Percentiles rank a stretch among this genome's conserved stretches.
Conservation (phyloP, 192 early-diverging fungal species). For the Spizellomyces punctatus region DNA sequence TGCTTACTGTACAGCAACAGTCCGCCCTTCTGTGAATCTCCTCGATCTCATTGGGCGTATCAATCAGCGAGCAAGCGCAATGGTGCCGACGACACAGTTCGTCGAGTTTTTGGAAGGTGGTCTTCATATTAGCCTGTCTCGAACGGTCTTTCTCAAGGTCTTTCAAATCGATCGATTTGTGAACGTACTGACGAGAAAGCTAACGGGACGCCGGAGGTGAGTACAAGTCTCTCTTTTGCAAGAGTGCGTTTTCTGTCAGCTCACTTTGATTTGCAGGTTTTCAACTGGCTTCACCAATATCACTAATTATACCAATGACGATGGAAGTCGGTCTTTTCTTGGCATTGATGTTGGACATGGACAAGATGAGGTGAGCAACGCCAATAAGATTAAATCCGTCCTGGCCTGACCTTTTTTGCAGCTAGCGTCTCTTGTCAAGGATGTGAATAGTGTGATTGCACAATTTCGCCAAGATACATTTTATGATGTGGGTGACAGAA, state of each 20-base stretch:
- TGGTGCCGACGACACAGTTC: no score
- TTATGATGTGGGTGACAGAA: slow-evolving; percentile 10
- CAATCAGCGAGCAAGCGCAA: background rate
- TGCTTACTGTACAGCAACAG: background rate
- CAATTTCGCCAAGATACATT: slow-evolving; percentile 16
- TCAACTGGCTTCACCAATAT: slow-evolving; percentile 36
- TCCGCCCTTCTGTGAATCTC: background rate
- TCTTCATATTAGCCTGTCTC: slow-evolving; percentile 50
- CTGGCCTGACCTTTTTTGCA: background rate
- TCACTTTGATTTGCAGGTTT: slow-evolving; percentile 27
- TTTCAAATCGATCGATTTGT: slow-evolving; percentile 48
- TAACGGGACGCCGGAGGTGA: slow-evolving; percentile 12
- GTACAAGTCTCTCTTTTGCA: no score
- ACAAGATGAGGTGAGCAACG: slow-evolving; percentile 35
- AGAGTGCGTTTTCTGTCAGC: background rate
- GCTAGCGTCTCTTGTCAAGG: background rate
- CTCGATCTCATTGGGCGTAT: background rate
- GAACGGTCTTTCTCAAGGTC: slow-evolving; percentile 50
- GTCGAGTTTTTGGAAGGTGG: slow-evolving; percentile 6
- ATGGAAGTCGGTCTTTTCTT: slow-evolving; percentile 46
- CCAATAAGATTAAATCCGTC: slow-evolving; percentile 23
- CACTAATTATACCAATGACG: slow-evolving; percentile 47
- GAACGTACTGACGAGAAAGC: slow-evolving; percentile 23
- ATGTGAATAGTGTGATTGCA: slow-evolving; percentile 16
- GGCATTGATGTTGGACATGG: slow-evolving; percentile 51